A percentile compares a stretch with the other conserved stretches of the same genome.
Evolutionary conservation across 2,329 filamentous ascomycete species (phyloP).

Genomic region (Cytospora mali): DNA sequence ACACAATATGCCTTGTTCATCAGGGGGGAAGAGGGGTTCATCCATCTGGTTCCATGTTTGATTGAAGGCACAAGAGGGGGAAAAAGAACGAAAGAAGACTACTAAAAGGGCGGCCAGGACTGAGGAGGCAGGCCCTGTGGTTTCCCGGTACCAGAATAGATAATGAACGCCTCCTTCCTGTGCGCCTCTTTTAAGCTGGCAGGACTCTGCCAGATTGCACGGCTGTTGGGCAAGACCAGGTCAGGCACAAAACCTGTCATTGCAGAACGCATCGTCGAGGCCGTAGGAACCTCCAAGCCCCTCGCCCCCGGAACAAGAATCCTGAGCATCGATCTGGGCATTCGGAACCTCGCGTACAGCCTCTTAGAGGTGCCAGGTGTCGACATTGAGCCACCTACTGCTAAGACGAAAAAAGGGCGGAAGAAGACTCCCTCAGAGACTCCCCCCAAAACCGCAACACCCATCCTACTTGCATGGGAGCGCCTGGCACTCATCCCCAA

Average conservation of each 20-base stretch:
- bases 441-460: constrained; percentile 19
- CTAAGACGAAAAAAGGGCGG: not conserved
- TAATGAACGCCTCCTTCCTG: constrained; percentile 23
- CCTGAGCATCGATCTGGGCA: constrained; percentile 82
- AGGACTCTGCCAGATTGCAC: constrained; percentile 22
- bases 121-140: not conserved
- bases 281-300: constrained; percentile 34
- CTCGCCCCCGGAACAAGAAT: constrained; percentile 50
- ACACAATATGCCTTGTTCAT: not conserved
- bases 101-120: no score
- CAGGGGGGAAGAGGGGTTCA: not conserved
- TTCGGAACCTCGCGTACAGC: constrained; percentile 78
- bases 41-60: not conserved
- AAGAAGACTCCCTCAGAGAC: not conserved
- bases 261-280: constrained; percentile 49
- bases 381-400: not conserved
- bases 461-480: constrained; percentile 33
- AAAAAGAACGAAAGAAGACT: no score
- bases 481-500: constrained; percentile 30
- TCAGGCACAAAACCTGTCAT: constrained; percentile 61
- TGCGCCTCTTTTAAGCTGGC: constrained; percentile 14
- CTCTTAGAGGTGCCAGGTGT: constrained; percentile 45
- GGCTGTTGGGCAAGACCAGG: constrained; percentile 23
- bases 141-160: not conserved
- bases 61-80: not conserved